Evolutionary conservation across 2,329 filamentous ascomycete species (phyloP).

Genomic region (Phyllosticta citriasiana): DNA sequence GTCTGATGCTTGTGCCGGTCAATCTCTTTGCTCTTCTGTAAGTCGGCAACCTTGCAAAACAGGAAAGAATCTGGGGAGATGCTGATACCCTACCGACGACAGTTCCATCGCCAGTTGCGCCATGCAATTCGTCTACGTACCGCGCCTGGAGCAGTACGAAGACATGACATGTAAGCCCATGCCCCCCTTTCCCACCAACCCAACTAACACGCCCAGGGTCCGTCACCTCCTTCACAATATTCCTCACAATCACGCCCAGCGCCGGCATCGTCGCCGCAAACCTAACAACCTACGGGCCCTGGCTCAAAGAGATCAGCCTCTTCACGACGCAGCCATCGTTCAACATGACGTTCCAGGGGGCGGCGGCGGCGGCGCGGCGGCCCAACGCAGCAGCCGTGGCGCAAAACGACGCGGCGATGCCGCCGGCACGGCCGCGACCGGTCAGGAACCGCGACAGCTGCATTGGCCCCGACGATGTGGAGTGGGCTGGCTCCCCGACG

Average conservation of each 20-base stretch:
- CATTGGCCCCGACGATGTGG: background rate
- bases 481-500: background rate
- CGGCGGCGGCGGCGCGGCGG: background rate
- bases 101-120: background rate
- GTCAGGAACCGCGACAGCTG: background rate
- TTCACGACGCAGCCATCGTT: background rate
- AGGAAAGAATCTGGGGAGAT: background rate
- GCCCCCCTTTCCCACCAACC: background rate
- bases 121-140: background rate
- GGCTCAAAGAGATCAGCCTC: background rate
- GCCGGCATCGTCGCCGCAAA: constrained; percentile 1
- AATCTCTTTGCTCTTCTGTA: background rate
- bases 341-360: background rate
- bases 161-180: background rate
- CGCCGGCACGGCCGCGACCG: background rate
- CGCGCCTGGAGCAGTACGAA: background rate
- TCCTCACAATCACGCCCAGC: background rate
- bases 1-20: background rate
- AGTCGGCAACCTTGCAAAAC: background rate
- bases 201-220: background rate
- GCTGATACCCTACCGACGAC: background rate
- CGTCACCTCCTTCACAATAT: background rate
- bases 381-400: background rate
- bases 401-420: background rate
- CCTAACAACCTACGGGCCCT: background rate